A percentile compares a stretch with the other conserved stretches of the same genome.
Conservation (phyloP, 1,284 basidiomycete genomes). For the Amylostereum areolatum region DNA sequence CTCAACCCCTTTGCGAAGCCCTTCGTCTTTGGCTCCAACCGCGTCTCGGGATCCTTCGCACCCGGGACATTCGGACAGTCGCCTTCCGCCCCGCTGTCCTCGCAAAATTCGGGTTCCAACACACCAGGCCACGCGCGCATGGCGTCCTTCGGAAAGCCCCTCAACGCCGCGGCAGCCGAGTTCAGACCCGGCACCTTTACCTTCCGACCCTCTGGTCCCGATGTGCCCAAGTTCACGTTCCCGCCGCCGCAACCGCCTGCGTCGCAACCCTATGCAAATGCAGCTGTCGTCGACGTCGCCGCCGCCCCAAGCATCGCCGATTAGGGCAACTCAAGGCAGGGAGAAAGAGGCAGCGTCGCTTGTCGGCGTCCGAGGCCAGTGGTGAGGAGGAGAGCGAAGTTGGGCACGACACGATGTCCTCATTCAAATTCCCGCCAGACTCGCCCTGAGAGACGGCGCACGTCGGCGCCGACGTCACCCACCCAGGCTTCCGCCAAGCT, state of each 20-base stretch:
- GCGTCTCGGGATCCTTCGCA: neutral
- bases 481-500: too few species aligned
- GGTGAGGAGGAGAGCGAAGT: constrained; percentile 47
- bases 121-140: constrained; percentile 45
- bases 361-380: constrained; percentile 29
- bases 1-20: constrained; percentile 77
- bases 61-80: neutral
- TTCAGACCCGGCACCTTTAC: constrained; percentile 72
- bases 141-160: constrained; percentile 57
- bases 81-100: too few species aligned
- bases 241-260: constrained; percentile 24
- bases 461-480: constrained; percentile 26
- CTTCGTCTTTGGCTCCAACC: constrained; percentile 59
- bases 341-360: constrained; percentile 69
- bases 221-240: constrained; percentile 52
- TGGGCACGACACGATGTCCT: constrained; percentile 47
- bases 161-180: constrained; percentile 73
- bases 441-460: constrained; percentile 41
- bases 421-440: constrained; percentile 65
- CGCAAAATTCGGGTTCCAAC: neutral
- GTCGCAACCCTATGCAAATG: constrained; percentile 4
- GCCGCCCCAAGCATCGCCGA: constrained; percentile 29
- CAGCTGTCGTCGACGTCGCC: constrained; percentile 4
- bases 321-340: constrained; percentile 50
- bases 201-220: constrained; percentile 53